A percentile compares a stretch with the other conserved stretches of the same genome.
Conservation (phyloP, 2,329 filamentous ascomycete species). For the Ceratocystis colombiana region DNA sequence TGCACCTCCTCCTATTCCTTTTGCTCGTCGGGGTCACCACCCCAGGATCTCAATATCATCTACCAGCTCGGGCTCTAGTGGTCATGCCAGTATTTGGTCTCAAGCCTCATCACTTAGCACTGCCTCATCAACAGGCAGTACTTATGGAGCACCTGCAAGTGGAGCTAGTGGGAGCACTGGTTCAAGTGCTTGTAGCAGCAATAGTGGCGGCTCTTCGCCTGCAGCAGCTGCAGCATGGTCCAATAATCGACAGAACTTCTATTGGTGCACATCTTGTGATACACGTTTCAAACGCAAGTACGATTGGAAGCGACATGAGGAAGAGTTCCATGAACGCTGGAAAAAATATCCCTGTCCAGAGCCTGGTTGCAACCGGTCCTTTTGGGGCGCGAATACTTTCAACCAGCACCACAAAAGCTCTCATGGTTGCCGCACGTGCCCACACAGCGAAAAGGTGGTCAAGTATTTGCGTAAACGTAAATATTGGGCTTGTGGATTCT, state of each 20-base stretch:
- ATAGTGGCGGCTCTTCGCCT: slow-evolving; percentile 2
- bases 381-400: slow-evolving; percentile 58
- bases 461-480: slow-evolving; percentile 53
- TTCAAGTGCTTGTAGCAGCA: not conserved
- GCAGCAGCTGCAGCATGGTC: slow-evolving; percentile 25
- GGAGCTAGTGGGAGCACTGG: not conserved
- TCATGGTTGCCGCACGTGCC: slow-evolving; percentile 54
- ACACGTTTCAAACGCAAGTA: slow-evolving; percentile 58
- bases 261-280: slow-evolving; percentile 50
- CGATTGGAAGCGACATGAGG: slow-evolving; percentile 60
- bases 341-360: slow-evolving; percentile 58
- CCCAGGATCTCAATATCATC: slow-evolving; percentile 42
- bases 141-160: slow-evolving; percentile 15
- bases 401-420: slow-evolving; percentile 58
- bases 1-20: slow-evolving; percentile 32
- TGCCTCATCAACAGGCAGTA: slow-evolving; percentile 20
- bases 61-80: slow-evolving; percentile 42
- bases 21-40: slow-evolving; percentile 33
- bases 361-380: slow-evolving; percentile 53
- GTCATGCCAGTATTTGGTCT: slow-evolving; percentile 41
- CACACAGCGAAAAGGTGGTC: slow-evolving; percentile 54
- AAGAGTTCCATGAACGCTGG: slow-evolving; percentile 59
- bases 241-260: slow-evolving; percentile 37
- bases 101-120: slow-evolving; percentile 31
- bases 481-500: slow-evolving; percentile 61